Percentiles rank a stretch among this genome's conserved stretches.
phyloP scores from a whole-genome alignment of 2,329 filamentous ascomycete genomes.

The Neopestalotiopsis sp. region DNA sequence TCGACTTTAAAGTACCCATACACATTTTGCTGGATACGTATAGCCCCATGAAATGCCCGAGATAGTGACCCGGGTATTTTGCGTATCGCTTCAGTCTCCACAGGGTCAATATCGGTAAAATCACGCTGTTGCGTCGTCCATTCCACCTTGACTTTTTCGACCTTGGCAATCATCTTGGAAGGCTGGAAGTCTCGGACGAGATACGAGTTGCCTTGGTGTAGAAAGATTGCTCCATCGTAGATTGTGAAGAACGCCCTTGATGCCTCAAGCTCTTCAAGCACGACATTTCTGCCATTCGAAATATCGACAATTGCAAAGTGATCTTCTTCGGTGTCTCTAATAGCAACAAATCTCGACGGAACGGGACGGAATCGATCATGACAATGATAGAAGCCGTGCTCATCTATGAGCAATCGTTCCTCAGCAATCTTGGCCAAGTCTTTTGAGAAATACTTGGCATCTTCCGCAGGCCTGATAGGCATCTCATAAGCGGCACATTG shows the following conservation, averaged over 20 bases:
- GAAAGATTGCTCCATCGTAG: conserved; percentile 95
- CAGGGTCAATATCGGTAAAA: conserved; percentile 90
- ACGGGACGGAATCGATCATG: conserved; percentile 86
- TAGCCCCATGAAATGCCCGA: conserved; percentile 82
- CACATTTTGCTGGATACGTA: conserved; percentile 85
- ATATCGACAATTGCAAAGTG: conserved; percentile 93
- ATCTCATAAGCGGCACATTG: conserved; percentile 96
- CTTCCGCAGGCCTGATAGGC: conserved; percentile 81
- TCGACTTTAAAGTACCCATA: conserved; percentile 99
- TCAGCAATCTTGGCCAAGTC: conserved; percentile 73
- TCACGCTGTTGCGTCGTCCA: conserved; percentile 95
- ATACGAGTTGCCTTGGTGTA: conserved; percentile 94
- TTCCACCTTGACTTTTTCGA: conserved; percentile 87
- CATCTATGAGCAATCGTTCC: conserved; percentile 75
- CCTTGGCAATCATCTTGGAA: conserved; percentile 81
- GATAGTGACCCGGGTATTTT: conserved; percentile 66
- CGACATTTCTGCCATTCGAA: conserved; percentile 79
- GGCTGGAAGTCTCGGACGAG: conserved; percentile 88
- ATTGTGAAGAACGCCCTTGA: conserved; percentile 94
- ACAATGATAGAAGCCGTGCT: conserved; percentile 85
- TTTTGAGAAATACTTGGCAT: conserved; percentile 78
- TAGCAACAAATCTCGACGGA: conserved; percentile 82
- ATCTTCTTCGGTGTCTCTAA: conserved; percentile 86
- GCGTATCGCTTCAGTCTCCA: conserved; percentile 88
- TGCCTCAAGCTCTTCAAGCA: conserved; percentile 95